Conservation (phyloP, 106 monocot genomes). For the Dendrobium nobile region DNA sequence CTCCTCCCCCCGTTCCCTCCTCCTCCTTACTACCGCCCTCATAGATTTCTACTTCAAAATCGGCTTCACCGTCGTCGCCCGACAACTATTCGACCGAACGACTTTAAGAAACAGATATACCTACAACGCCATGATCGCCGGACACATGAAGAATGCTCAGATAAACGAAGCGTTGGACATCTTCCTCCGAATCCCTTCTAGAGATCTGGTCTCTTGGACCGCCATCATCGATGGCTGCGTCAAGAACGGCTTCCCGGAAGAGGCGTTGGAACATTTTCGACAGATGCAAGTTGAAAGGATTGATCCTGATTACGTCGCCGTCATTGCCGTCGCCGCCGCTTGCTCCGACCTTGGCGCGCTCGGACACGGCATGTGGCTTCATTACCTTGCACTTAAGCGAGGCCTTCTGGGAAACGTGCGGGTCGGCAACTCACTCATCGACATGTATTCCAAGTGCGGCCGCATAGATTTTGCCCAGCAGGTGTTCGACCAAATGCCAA, state of each 20-base stretch:
- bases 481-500: conserved; percentile 22
- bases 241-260: conserved; percentile 38
- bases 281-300: conserved; percentile 22
- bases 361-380: conserved; percentile 38
- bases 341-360: conserved; percentile 39
- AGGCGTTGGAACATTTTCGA: conserved; percentile 35
- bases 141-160: conserved; percentile 26
- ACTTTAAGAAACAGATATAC: conserved; percentile 20
- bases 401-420: conserved; percentile 20
- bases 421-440: conserved; percentile 40
- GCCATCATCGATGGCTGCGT: conserved; percentile 46
- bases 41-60: conserved; percentile 21
- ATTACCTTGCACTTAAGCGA: conserved; percentile 18
- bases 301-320: conserved; percentile 43
- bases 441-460: conserved; percentile 49
- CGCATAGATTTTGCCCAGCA: conserved; percentile 23
- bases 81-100: conserved; percentile 42
- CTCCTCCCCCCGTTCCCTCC: background rate
- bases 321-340: conserved; percentile 28
- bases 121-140: conserved; percentile 46
- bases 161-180: conserved; percentile 18
- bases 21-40: conserved; percentile 32
- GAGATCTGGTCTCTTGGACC: conserved; percentile 47
- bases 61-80: conserved; percentile 26
- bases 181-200: conserved; percentile 17